Evolutionary conservation across 108 stramenopile genomes (phyloP).

Genomic region (Mayamaea pseudoterrestris): DNA sequence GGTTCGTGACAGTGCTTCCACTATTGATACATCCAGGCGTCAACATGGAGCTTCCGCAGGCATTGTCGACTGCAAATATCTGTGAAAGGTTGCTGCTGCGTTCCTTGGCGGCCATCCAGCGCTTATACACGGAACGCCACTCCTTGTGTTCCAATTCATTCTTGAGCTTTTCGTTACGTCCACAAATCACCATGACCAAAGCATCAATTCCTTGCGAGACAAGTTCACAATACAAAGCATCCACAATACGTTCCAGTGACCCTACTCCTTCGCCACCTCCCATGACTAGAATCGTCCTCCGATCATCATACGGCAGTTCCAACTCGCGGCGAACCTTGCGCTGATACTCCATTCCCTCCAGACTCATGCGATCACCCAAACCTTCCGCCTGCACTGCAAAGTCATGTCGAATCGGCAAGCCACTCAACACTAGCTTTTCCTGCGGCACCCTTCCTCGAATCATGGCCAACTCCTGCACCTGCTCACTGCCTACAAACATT

Average conservation of each 20-base stretch:
- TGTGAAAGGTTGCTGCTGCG: conserved; percentile 6
- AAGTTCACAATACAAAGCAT: conserved; percentile 58
- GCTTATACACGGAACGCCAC: conserved; percentile 46
- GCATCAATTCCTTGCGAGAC: conserved; percentile 51
- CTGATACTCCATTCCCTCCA: conserved; percentile 47
- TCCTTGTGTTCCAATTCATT: conserved; percentile 42
- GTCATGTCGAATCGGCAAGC: conserved; percentile 89
- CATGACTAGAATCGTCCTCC: conserved; percentile 45
- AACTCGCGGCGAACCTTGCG: conserved; percentile 25
- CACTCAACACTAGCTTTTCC: conserved; percentile 77
- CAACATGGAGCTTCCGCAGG: conserved; percentile 17
- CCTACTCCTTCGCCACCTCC: conserved; percentile 95
- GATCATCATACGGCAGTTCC: conserved; percentile 29
- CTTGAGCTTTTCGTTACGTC: conserved; percentile 63
- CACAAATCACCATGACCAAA: conserved; percentile 89
- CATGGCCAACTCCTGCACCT: conserved; percentile 58
- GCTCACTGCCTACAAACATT: conserved; percentile 81
- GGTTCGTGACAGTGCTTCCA: conserved; percentile 10
- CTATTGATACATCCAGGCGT: conserved; percentile 40
- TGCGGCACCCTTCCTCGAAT: conserved; percentile 61
- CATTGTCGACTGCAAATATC: conserved; percentile 13
- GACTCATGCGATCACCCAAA: conserved; percentile 55
- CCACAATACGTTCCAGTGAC: conserved; percentile 75
- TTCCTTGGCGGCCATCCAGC: conserved; percentile 2
- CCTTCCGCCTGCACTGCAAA: conserved; percentile 61